phyloP scores from a whole-genome alignment of 306 rosid species.

The Ziziphus jujuba region DNA sequence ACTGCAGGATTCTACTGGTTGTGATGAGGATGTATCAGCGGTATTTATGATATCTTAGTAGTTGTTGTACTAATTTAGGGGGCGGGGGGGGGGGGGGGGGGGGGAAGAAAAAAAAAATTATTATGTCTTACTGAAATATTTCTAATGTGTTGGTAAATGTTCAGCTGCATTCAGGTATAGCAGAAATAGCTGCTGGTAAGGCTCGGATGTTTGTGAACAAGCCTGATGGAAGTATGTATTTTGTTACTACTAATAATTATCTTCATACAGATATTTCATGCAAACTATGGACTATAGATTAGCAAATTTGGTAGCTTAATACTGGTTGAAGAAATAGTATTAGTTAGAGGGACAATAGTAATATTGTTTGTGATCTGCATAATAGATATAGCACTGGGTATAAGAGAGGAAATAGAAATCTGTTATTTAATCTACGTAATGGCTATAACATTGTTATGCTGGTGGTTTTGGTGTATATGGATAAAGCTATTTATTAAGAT shows the following conservation, averaged over 20 bases:
- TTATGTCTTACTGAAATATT: conserved; percentile 12
- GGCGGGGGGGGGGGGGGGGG: too few species aligned
- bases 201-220: conserved; percentile 98
- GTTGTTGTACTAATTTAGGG: background rate
- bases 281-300: conserved; percentile 3
- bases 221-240: conserved; percentile 94
- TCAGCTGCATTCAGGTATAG: conserved; percentile 92
- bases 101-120: background rate
- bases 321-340: background rate
- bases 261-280: conserved; percentile 9
- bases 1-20: conserved; percentile 55
- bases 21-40: conserved; percentile 76
- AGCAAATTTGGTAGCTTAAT: background rate
- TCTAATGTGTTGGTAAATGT: conserved; percentile 25
- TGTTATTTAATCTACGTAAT: conserved; percentile 5
- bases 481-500: background rate
- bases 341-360: background rate
- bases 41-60: conserved; percentile 33
- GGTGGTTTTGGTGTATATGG: background rate
- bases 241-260: conserved; percentile 13
- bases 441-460: background rate
- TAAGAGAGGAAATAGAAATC: background rate
- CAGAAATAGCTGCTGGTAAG: conserved; percentile 99
- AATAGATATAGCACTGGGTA: background rate
- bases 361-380: background rate